These are phyloP conservation scores for Rhododendron henanense DNA, from an alignment of 148 eudicot genomes.

Conservation along the genomic window DNA sequence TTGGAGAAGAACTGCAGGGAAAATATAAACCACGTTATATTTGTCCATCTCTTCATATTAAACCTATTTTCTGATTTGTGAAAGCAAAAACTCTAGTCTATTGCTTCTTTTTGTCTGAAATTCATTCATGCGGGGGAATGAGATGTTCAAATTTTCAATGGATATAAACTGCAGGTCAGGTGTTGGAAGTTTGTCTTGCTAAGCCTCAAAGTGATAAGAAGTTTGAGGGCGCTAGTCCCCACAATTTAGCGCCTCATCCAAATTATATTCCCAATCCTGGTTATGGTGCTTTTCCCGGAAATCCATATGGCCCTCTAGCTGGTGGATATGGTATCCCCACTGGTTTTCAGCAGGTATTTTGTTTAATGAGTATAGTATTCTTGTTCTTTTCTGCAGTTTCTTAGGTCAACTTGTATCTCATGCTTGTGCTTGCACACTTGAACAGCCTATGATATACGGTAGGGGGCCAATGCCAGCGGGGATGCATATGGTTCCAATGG, in stretches of 20 bases:
- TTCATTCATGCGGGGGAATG: background rate
- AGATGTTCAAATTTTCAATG: conserved; percentile 7
- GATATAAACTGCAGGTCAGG: conserved; percentile 56
- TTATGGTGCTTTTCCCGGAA: conserved; percentile 59
- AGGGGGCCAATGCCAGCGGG: conserved; percentile 95
- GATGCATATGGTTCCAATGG: conserved; percentile 99
- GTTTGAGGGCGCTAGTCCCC: conserved; percentile 55
- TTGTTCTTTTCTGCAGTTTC: background rate
- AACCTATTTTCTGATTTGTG: background rate
- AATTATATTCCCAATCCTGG: conserved; percentile 64
- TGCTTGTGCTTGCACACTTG: background rate
- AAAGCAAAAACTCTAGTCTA: background rate
- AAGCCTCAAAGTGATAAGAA: conserved; percentile 55
- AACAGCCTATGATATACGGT: conserved; percentile 92
- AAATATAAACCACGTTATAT: background rate
- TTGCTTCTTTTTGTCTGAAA: background rate
- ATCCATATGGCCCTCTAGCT: conserved; percentile 61
- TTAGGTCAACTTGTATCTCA: background rate
- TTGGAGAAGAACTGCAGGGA: background rate
- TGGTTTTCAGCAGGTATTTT: conserved; percentile 38
- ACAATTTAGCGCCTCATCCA: conserved; percentile 38
- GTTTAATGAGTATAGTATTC: background rate
- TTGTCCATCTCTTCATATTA: background rate
- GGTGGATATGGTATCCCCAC: conserved; percentile 68
- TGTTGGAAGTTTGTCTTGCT: conserved; percentile 74